Evolutionary conservation across 1,284 basidiomycete species (phyloP).

Genomic region (Marasmius oreades): DNA sequence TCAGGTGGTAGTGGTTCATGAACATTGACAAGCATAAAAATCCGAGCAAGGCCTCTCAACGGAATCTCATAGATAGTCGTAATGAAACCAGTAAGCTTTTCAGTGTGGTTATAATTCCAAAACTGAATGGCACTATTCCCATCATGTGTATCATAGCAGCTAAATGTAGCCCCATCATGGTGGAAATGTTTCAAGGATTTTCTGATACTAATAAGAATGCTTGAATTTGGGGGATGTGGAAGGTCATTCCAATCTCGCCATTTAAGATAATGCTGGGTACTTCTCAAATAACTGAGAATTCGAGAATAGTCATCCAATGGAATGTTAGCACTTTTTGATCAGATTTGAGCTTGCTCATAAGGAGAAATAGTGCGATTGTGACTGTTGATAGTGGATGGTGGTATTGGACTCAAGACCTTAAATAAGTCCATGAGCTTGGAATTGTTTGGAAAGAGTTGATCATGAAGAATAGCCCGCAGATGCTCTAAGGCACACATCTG

Average conservation of each 20-base stretch:
- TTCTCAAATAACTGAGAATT: neutral
- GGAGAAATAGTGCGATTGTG: neutral
- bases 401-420: neutral
- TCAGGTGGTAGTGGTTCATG: neutral
- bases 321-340: neutral
- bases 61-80: conserved; percentile 18
- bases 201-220: conserved; percentile 2
- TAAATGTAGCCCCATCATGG: conserved; percentile 14
- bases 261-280: neutral
- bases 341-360: neutral
- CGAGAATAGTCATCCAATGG: neutral
- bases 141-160: conserved; percentile 16
- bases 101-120: conserved; percentile 7
- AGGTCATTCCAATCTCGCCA: neutral
- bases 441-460: neutral
- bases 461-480: neutral
- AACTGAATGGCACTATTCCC: conserved; percentile 24
- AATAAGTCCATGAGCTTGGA: neutral
- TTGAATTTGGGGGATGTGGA: neutral
- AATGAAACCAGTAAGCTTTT: conserved; percentile 18
- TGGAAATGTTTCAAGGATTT: conserved; percentile 16
- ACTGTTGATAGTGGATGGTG: neutral
- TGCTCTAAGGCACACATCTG: conserved; percentile 15
- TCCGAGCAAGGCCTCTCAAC: conserved; percentile 16
- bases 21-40: conserved; percentile 20